Evolutionary conservation across 768 basidiomycete species (phyloP).

Genomic region (Leccinellum rugosiceps): DNA sequence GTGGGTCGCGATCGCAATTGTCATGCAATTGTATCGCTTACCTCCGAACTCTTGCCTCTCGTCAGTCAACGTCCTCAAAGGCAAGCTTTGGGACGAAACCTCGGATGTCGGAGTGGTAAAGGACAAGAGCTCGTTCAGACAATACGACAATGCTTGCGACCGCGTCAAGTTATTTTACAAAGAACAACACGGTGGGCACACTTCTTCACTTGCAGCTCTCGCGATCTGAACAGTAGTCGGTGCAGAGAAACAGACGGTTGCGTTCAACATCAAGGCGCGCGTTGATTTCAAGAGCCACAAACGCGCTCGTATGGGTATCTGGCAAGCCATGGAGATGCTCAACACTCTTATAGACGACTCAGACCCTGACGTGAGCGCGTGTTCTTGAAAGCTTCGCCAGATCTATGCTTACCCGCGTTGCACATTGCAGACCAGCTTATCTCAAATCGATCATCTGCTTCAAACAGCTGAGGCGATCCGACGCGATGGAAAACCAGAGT

Average conservation of each 20-base stretch:
- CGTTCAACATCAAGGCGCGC: conserved; percentile 77
- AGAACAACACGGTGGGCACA: conserved; percentile 64
- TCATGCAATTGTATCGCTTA: not conserved
- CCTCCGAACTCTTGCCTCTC: not conserved
- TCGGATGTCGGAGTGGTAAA: conserved; percentile 56
- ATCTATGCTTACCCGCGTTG: conserved; percentile 8
- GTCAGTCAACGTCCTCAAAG: conserved; percentile 68
- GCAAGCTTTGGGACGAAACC: conserved; percentile 53
- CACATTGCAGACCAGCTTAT: conserved; percentile 55
- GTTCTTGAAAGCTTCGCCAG: not conserved
- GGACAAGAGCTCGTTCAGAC: conserved; percentile 66
- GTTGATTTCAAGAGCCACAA: conserved; percentile 65
- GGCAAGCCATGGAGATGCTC: conserved; percentile 85
- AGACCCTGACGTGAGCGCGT: conserved; percentile 69
- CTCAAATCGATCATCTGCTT: conserved; percentile 88
- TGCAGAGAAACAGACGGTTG: conserved; percentile 83
- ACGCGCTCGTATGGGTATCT: conserved; percentile 77
- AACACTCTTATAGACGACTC: conserved; percentile 88
- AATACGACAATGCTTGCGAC: conserved; percentile 74
- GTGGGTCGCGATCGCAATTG: conserved; percentile 26
- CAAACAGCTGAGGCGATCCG: conserved; percentile 92
- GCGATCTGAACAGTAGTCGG: not conserved
- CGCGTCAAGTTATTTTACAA: conserved; percentile 76
- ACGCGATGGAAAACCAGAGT: conserved; percentile 81
- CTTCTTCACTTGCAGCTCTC: not conserved